These are phyloP conservation scores for Aspergillus incahuasiensis DNA, from an alignment of 495 filamentous ascomycete species.

Conservation along the genomic window DNA sequence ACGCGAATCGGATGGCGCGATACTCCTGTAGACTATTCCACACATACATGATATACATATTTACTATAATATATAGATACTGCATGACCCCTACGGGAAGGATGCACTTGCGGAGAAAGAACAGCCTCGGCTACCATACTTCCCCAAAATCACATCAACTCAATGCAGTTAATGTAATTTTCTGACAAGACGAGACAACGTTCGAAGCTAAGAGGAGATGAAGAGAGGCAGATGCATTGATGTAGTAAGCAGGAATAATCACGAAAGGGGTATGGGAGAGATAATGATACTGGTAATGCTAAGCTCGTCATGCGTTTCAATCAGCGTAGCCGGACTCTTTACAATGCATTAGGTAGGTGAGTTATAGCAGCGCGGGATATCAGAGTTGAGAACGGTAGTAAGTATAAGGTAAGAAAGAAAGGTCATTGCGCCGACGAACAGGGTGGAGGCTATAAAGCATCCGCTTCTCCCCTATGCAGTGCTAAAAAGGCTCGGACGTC, in stretches of 20 bases:
- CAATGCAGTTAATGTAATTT: neutral
- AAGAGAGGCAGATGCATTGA: conserved; percentile 9
- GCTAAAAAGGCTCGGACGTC: conserved; percentile 89
- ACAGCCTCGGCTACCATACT: too few species aligned
- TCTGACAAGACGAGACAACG: neutral
- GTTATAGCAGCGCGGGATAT: conserved; percentile 7
- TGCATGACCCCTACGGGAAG: too few species aligned
- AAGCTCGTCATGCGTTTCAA: conserved; percentile 13
- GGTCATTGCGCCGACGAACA: neutral
- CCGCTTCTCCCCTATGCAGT: conserved; percentile 75
- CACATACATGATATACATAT: too few species aligned
- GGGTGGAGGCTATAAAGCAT: conserved; percentile 27
- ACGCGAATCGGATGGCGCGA: too few species aligned
- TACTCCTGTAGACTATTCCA: too few species aligned
- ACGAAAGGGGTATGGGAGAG: conserved; percentile 15
- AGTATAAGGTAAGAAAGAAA: neutral
- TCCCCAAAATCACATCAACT: neutral
- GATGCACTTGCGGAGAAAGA: neutral
- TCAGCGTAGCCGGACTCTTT: conserved; percentile 13
- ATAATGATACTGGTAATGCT: conserved; percentile 12
- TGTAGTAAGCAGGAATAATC: conserved; percentile 8
- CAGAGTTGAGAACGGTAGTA: neutral
- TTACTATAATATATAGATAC: too few species aligned
- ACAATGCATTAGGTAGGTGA: conserved; percentile 16
- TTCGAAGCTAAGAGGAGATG: neutral